Evolutionary conservation across 768 basidiomycete genomes (phyloP).

Genomic region (Vararia minispora): DNA sequence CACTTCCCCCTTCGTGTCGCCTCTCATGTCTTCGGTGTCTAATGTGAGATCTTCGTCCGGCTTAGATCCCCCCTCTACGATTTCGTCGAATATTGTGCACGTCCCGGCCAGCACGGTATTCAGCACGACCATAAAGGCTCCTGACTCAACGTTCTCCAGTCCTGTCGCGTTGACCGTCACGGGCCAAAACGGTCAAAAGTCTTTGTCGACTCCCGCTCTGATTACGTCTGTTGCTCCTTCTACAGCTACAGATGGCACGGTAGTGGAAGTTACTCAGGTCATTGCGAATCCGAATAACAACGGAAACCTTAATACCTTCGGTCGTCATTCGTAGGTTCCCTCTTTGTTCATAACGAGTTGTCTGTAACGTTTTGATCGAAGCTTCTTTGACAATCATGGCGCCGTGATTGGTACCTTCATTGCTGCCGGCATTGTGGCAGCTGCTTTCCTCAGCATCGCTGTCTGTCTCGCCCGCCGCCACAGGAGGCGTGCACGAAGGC

Average conservation of each 20-base stretch:
- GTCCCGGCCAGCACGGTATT: no score
- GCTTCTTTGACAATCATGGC: slow-evolving; percentile 56
- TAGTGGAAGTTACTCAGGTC: slow-evolving; percentile 40
- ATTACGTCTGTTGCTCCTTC: slow-evolving; percentile 37
- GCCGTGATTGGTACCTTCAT: slow-evolving; percentile 70
- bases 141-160: slow-evolving; percentile 26
- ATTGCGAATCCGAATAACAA: slow-evolving; percentile 40
- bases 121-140: not conserved
- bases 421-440: slow-evolving; percentile 45
- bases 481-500: slow-evolving; percentile 19
- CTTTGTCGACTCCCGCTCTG: slow-evolving; percentile 32
- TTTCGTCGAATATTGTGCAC: no score
- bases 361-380: slow-evolving; percentile 15
- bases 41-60: no score
- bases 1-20: no score
- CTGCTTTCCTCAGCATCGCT: slow-evolving; percentile 33
- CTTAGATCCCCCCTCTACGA: no score
- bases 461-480: slow-evolving; percentile 31
- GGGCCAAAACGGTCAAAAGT: slow-evolving; percentile 25
- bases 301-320: not conserved
- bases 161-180: slow-evolving; percentile 32
- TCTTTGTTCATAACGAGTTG: not conserved
- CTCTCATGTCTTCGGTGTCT: no score
- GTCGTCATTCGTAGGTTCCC: slow-evolving; percentile 5
- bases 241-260: slow-evolving; percentile 31